Evolutionary conservation across 148 eudicot species (phyloP).

Genomic region (Pouteria glomerata): DNA sequence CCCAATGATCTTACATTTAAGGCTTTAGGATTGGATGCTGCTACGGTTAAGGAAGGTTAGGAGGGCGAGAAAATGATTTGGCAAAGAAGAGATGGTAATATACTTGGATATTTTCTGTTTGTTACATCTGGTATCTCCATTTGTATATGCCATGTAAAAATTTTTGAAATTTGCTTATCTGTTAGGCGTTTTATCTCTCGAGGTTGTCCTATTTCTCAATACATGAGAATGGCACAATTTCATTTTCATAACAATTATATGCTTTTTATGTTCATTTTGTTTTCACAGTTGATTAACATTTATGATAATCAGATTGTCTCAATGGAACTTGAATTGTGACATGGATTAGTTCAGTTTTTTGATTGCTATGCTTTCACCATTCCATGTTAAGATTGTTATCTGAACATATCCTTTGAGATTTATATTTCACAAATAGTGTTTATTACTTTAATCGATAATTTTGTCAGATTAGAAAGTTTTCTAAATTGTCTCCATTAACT

Average conservation of each 20-base stretch:
- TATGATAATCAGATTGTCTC: not conserved
- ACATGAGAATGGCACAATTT: not conserved
- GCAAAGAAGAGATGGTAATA: conserved; percentile 11
- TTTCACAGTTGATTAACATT: not conserved
- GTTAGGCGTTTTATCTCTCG: not conserved
- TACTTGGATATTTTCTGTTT: not conserved
- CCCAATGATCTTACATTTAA: conserved; percentile 18
- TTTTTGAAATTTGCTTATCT: not conserved
- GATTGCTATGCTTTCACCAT: not conserved
- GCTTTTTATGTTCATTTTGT: not conserved
- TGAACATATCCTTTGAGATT: not conserved
- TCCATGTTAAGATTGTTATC: not conserved
- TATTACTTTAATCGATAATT: not conserved
- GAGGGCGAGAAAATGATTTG: conserved; percentile 13
- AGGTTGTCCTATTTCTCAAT: not conserved
- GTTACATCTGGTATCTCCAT: not conserved
- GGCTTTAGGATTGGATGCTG: conserved; percentile 22
- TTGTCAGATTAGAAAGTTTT: too few species aligned
- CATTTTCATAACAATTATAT: not conserved
- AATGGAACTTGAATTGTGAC: not conserved
- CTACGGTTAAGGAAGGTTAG: conserved; percentile 8
- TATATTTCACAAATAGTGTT: too few species aligned
- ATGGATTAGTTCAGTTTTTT: not conserved
- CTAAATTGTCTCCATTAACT: not conserved
- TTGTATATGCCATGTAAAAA: not conserved